Conservation (phyloP, 1,139 yeast species). For the Wickerhamiella pararugosa region DNA sequence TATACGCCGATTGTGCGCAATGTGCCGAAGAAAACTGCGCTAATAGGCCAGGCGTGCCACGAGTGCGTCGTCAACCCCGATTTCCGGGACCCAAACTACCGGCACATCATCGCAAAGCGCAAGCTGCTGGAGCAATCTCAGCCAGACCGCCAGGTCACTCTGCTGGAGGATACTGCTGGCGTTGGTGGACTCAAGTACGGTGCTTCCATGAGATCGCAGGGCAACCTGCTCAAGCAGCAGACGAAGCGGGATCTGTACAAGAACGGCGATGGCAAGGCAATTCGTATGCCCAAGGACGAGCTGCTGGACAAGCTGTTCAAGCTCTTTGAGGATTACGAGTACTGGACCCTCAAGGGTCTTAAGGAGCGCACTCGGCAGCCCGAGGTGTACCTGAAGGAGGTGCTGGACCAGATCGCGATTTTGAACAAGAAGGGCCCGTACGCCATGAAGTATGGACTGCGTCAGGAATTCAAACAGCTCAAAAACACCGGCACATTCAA, state of each 20-base stretch:
- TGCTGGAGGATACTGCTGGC: constrained; percentile 74
- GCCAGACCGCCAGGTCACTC: constrained; percentile 59
- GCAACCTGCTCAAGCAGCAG: constrained; percentile 14
- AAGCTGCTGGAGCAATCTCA: constrained; percentile 28
- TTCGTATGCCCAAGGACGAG: constrained; percentile 87
- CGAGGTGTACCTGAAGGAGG: constrained; percentile 81
- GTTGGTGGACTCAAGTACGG: constrained; percentile 28
- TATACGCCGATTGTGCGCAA: constrained; percentile 10
- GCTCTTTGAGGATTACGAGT: constrained; percentile 86
- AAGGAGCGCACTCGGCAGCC: constrained; percentile 95
- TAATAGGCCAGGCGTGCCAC: constrained; percentile 79
- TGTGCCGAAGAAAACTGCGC: constrained; percentile 46
- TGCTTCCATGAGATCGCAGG: constrained; percentile 16
- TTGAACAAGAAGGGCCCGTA: constrained; percentile 92
- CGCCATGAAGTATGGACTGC: constrained; percentile 77
- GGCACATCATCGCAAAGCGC: constrained; percentile 41
- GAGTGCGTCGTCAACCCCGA: constrained; percentile 85
- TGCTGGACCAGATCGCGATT: constrained; percentile 77
- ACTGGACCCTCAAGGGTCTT: constrained; percentile 90
- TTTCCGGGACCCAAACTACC: constrained; percentile 53
- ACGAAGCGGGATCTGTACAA: constrained; percentile 20
- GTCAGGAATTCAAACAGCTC: constrained; percentile 58
- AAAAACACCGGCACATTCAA: no score
- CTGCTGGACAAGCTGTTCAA: constrained; percentile 76
- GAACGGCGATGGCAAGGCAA: constrained; percentile 69